Percentiles rank a stretch among this genome's conserved stretches.
These are phyloP conservation scores for Cladophialophora immunda DNA, from an alignment of 2,329 filamentous ascomycete genomes.

Conservation along the genomic window DNA sequence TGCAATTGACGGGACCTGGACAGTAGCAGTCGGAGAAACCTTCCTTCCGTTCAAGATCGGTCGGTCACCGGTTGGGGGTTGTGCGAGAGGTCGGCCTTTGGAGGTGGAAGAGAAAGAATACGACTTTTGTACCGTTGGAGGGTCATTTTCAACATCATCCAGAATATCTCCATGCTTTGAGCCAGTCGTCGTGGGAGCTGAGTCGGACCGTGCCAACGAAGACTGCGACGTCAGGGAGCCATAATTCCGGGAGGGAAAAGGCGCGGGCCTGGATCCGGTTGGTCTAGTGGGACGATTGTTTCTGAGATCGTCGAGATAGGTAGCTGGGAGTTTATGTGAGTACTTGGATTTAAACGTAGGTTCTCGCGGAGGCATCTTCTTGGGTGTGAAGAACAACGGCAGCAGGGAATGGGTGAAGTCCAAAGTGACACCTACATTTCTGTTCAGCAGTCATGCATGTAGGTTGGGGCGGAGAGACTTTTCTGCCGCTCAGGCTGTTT, in stretches of 20 bases:
- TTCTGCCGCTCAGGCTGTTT: slow-evolving; percentile 50
- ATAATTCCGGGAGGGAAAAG: slow-evolving; percentile 44
- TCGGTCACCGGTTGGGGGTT: slow-evolving; percentile 46
- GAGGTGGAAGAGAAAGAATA: slow-evolving; percentile 28
- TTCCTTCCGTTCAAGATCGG: slow-evolving; percentile 46
- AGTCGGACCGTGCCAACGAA: slow-evolving; percentile 39
- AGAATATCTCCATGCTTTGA: slow-evolving; percentile 11
- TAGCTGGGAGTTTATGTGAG: slow-evolving; percentile 53
- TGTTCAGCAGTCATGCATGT: slow-evolving; percentile 58
- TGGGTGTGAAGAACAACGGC: neutral
- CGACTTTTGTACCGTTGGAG: slow-evolving; percentile 26
- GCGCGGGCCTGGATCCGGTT: slow-evolving; percentile 67
- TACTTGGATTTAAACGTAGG: slow-evolving; percentile 37
- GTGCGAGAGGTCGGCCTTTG: slow-evolving; percentile 50
- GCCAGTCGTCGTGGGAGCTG: slow-evolving; percentile 21
- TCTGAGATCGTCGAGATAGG: slow-evolving; percentile 68
- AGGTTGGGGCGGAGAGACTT: slow-evolving; percentile 57
- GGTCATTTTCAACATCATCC: slow-evolving; percentile 7
- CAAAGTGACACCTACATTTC: slow-evolving; percentile 50
- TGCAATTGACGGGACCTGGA: slow-evolving; percentile 44
- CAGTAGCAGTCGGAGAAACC: slow-evolving; percentile 48
- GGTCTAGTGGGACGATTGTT: slow-evolving; percentile 65
- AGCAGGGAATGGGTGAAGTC: slow-evolving; percentile 1
- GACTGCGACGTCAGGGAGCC: slow-evolving; percentile 27
- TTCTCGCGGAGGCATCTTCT: slow-evolving; percentile 32